Conservation (phyloP, 75 land plant species). For the Sequoia sempervirens region DNA sequence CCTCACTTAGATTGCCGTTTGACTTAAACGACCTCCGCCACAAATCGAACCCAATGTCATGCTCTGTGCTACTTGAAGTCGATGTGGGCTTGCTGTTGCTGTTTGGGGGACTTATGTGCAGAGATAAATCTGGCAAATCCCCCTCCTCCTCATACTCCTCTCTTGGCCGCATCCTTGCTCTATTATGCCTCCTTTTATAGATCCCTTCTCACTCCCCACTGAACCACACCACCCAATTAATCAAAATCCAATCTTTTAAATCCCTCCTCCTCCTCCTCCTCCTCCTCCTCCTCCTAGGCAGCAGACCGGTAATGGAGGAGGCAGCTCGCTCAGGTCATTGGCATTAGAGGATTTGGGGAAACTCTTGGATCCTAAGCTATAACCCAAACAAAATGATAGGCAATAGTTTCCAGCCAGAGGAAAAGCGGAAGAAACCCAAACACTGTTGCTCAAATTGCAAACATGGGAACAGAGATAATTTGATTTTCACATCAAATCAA, state of each 20-base stretch:
- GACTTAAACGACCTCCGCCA: slow-evolving; percentile 5
- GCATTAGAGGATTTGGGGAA: not conserved
- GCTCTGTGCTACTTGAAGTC: slow-evolving; percentile 7
- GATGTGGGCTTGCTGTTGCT: slow-evolving; percentile 10
- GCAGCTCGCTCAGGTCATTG: not conserved
- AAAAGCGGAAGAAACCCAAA: not conserved
- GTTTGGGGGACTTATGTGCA: slow-evolving; percentile 62
- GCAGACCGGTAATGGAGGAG: not conserved
- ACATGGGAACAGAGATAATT: not conserved
- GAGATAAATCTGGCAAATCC: slow-evolving; percentile 41
- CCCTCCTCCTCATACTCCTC: not conserved
- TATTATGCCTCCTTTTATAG: not conserved
- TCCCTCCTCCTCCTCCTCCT: no score
- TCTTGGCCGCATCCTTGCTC: not conserved
- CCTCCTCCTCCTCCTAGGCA: not conserved
- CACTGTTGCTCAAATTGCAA: not conserved
- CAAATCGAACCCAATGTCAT: slow-evolving; percentile 11
- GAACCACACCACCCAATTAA: not conserved
- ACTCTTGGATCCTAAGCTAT: not conserved
- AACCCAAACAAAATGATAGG: no score
- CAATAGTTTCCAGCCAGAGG: no score
- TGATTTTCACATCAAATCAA: not conserved
- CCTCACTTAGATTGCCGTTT: slow-evolving; percentile 5
- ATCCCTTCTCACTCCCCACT: not conserved
- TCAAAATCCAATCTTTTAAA: not conserved